phyloP scores from a whole-genome alignment of 2,329 filamentous ascomycete genomes.

The Tolypocladium pustulatum region DNA sequence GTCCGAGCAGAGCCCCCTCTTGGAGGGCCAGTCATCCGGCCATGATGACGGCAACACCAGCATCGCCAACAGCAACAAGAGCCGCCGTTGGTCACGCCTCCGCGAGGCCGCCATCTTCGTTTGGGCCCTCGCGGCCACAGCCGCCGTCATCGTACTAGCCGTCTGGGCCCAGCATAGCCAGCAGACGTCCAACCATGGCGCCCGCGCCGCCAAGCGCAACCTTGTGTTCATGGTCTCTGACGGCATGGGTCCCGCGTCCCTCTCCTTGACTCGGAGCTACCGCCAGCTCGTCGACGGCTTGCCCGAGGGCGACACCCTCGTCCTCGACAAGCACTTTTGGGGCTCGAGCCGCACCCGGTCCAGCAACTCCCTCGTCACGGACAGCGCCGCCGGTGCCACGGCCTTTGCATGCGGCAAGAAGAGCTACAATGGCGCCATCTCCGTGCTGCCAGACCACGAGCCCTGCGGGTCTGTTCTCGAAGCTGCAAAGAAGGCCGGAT shows the following conservation, averaged over 20 bases:
- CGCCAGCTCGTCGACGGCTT: slow-evolving; percentile 66
- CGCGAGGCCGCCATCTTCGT: slow-evolving; percentile 67
- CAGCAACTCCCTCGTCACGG: slow-evolving; percentile 76
- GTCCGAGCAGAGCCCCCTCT: slow-evolving; percentile 33
- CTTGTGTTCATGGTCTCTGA: slow-evolving; percentile 99
- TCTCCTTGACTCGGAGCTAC: slow-evolving; percentile 79
- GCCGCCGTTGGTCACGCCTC: slow-evolving; percentile 30
- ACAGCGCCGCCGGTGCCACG: slow-evolving; percentile 93
- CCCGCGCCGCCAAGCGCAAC: slow-evolving; percentile 65
- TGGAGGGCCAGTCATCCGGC: slow-evolving; percentile 20
- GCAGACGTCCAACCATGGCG: slow-evolving; percentile 25
- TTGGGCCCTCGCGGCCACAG: slow-evolving; percentile 76
- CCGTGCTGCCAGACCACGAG: slow-evolving; percentile 70
- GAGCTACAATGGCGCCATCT: slow-evolving; percentile 95
- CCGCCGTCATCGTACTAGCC: slow-evolving; percentile 66
- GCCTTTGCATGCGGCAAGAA: slow-evolving; percentile 89
- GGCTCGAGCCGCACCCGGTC: slow-evolving; percentile 83
- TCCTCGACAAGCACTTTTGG: slow-evolving; percentile 81
- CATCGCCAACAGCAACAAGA: slow-evolving; percentile 6
- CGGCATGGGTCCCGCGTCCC: slow-evolving; percentile 90
- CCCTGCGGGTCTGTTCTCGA: slow-evolving; percentile 90
- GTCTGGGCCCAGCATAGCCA: slow-evolving; percentile 67
- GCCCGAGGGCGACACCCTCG: slow-evolving; percentile 64
- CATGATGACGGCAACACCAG: slow-evolving; percentile 2
- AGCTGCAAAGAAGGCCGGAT: slow-evolving; percentile 84